A percentile compares a stretch with the other conserved stretches of the same genome.
Evolutionary conservation across 1,139 yeast species (phyloP).

Genomic region (Arxiozyma slooffiae): DNA sequence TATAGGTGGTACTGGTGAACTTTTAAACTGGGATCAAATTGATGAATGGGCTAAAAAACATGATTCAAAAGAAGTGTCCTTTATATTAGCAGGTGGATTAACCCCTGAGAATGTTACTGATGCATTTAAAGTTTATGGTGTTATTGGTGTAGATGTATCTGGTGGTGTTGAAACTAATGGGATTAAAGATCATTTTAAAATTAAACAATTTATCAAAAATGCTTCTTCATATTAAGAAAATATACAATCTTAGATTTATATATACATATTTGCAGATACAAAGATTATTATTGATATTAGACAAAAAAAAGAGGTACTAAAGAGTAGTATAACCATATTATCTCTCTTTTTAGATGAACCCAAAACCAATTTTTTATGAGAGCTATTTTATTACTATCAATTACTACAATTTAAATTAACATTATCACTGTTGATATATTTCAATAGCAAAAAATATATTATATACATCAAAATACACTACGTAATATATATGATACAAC

Average conservation of each 20-base stretch:
- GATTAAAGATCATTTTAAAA: slow-evolving; percentile 54
- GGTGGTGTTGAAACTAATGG: slow-evolving; percentile 88
- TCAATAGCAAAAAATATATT: no score
- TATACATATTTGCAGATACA: no score
- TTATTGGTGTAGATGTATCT: slow-evolving; percentile 87
- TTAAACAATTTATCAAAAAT: slow-evolving; percentile 37
- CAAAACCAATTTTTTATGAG: neutral
- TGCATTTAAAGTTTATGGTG: slow-evolving; percentile 43
- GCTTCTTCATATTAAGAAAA: neutral
- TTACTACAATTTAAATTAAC: neutral
- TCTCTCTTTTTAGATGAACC: neutral
- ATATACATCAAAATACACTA: neutral
- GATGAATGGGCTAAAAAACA: slow-evolving; percentile 31
- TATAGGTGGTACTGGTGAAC: slow-evolving; percentile 82
- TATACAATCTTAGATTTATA: neutral
- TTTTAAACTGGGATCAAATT: slow-evolving; percentile 60
- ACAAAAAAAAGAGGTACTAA: neutral
- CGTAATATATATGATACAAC: no score
- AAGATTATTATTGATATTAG: neutral
- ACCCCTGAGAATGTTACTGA: slow-evolving; percentile 56
- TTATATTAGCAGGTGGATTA: slow-evolving; percentile 82
- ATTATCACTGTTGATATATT: no score
- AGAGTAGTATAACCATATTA: neutral
- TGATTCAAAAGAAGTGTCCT: slow-evolving; percentile 31
- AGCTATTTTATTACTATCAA: neutral